Percentiles rank a stretch among this genome's conserved stretches.
Evolutionary conservation across 768 basidiomycete species (phyloP).

Genomic region (Omphalotus guepiniiformis): DNA sequence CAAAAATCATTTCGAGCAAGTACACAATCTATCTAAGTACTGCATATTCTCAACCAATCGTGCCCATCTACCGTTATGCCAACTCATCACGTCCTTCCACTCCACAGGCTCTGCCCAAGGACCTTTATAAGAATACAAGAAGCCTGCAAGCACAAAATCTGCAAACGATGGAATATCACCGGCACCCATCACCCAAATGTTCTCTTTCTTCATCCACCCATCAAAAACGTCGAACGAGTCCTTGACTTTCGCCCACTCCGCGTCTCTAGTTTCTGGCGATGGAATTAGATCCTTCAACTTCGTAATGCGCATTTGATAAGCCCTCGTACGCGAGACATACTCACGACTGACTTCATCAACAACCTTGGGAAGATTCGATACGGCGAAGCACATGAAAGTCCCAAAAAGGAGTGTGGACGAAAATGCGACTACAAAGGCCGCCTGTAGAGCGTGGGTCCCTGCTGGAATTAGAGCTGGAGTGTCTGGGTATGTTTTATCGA

Average conservation of each 20-base stretch:
- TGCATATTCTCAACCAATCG: too few relatives aligned
- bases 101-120: conserved; percentile 17
- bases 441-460: conserved; percentile 35
- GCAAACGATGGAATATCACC: not conserved
- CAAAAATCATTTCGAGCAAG: too few relatives aligned
- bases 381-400: too few relatives aligned
- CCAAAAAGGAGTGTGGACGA: not conserved
- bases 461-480: conserved; percentile 35
- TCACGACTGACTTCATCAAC: too few relatives aligned
- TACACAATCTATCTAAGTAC: too few relatives aligned
- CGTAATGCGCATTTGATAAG: too few relatives aligned
- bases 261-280: not conserved
- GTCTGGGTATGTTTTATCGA: conserved; percentile 46
- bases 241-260: not conserved
- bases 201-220: not conserved
- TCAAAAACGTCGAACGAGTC: not conserved
- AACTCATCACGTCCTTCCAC: conserved; percentile 18
- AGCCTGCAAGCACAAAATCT: not conserved
- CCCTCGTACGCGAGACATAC: too few relatives aligned
- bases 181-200: not conserved
- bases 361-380: too few relatives aligned
- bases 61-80: conserved; percentile 22
- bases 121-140: conserved; percentile 13
- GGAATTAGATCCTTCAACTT: not conserved
- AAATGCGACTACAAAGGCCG: conserved; percentile 28